Evolutionary conservation across 805 yeast species (phyloP).

Genomic region (Novakomyces olei): DNA sequence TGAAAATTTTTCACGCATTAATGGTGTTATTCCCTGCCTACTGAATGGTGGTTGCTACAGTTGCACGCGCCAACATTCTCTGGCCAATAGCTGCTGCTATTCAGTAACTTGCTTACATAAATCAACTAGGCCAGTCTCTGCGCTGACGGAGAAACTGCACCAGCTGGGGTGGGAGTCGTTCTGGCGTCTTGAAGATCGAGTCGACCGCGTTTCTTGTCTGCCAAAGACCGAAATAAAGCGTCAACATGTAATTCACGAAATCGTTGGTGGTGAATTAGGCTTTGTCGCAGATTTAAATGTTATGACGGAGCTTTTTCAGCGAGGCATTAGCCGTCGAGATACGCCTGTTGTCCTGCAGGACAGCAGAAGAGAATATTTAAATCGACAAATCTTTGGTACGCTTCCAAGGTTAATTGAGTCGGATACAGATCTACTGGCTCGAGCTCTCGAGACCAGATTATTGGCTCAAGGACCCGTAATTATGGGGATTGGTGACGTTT

Average conservation of each 20-base stretch:
- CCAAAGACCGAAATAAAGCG: slow-evolving; percentile 27
- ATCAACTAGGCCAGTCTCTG: not conserved
- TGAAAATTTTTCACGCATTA: not conserved
- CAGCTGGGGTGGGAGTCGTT: not conserved
- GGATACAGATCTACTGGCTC: slow-evolving; percentile 32
- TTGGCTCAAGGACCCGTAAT: slow-evolving; percentile 38
- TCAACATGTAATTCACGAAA: slow-evolving; percentile 57
- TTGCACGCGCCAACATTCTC: not conserved
- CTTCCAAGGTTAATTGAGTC: slow-evolving; percentile 33
- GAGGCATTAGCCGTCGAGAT: slow-evolving; percentile 13
- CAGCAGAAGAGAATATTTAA: slow-evolving; percentile 29
- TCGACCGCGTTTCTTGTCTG: slow-evolving; percentile 3
- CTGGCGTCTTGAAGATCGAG: not conserved
- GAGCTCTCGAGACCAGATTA: slow-evolving; percentile 35
- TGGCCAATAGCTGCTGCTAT: not conserved
- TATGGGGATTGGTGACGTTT: slow-evolving; percentile 37
- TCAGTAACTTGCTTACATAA: not conserved
- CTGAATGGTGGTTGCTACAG: slow-evolving; percentile 2
- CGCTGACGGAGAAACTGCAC: not conserved
- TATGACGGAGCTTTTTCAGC: slow-evolving; percentile 37
- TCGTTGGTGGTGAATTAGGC: slow-evolving; percentile 47
- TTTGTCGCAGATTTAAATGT: slow-evolving; percentile 46
- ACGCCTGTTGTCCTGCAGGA: slow-evolving; percentile 21
- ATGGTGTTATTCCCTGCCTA: not conserved
- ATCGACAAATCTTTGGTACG: slow-evolving; percentile 33